Conservation (phyloP, 225 moss, liverwort and hornwort species). For the Marchantia polymorpha region DNA sequence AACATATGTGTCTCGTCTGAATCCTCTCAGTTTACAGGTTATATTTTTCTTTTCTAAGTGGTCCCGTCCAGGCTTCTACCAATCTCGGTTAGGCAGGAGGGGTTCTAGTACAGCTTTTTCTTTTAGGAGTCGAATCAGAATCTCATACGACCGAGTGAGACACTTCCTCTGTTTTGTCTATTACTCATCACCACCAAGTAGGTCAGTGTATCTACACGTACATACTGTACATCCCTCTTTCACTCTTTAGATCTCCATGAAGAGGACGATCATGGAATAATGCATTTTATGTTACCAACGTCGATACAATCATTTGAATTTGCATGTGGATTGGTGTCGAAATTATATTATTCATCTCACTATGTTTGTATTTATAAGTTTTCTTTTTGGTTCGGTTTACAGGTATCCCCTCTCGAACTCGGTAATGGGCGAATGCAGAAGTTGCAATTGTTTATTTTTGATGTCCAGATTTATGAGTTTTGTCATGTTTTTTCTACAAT, state of each 20-base stretch:
- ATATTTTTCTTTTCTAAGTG: background rate
- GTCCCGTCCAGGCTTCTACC: background rate
- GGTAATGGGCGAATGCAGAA: too few species aligned
- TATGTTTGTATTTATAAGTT: too few species aligned
- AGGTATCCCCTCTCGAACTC: too few species aligned
- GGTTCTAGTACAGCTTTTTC: background rate
- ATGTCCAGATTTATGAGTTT: too few species aligned
- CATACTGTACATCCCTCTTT: too few species aligned
- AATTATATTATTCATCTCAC: background rate
- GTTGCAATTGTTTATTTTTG: too few species aligned
- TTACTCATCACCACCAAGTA: too few species aligned
- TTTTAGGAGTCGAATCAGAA: background rate
- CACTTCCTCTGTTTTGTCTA: background rate
- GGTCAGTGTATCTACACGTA: too few species aligned
- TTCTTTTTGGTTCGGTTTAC: too few species aligned
- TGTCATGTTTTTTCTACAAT: too few species aligned
- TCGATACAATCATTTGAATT: background rate
- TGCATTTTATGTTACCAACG: background rate
- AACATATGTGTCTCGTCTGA: background rate
- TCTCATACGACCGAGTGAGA: background rate
- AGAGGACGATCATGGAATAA: background rate
- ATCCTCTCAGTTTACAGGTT: constrained; percentile 1
- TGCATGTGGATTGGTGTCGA: background rate
- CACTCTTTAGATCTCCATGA: background rate
- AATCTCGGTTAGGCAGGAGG: background rate